Evolutionary conservation across 2,329 filamentous ascomycete genomes (phyloP).

Genomic region (Graphilbum ipis-grandicollis): DNA sequence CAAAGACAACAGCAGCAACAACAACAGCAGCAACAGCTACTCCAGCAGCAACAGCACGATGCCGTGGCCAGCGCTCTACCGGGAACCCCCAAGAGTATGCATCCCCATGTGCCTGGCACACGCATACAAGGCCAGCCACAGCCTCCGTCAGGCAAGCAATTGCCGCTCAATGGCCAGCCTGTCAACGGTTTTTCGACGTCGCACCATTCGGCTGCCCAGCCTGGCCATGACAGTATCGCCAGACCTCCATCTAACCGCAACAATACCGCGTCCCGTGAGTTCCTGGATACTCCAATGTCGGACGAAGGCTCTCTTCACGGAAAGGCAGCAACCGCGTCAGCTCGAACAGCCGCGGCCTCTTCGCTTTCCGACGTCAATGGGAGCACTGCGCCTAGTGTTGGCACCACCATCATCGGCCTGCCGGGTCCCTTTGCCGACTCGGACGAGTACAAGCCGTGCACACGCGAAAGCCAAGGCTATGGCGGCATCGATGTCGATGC

Average conservation of each 20-base stretch:
- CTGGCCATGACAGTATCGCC: conserved; percentile 15
- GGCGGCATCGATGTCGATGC: conserved; percentile 58
- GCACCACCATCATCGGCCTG: conserved; percentile 8
- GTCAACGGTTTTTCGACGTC: conserved; percentile 31
- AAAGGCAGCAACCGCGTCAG: conserved; percentile 18
- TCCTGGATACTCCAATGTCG: conserved; percentile 23
- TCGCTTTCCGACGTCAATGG: conserved; percentile 7
- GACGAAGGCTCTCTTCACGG: no score
- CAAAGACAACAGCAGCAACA: conserved; percentile 2
- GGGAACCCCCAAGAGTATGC: no score
- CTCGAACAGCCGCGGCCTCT: conserved; percentile 12
- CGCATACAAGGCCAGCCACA: conserved; percentile 19
- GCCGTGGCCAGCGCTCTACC: no score
- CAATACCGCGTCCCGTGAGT: conserved; percentile 33
- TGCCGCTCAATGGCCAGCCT: conserved; percentile 27
- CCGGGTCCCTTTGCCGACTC: conserved; percentile 24
- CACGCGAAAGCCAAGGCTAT: conserved; percentile 37
- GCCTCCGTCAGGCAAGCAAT: conserved; percentile 26
- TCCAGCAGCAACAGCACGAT: not conserved
- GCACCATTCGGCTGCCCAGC: conserved; percentile 26
- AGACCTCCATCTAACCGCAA: conserved; percentile 16
- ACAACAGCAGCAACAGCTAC: conserved; percentile 6
- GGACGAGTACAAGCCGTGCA: conserved; percentile 37
- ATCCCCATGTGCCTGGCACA: conserved; percentile 14
- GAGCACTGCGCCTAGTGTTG: no score